These are phyloP conservation scores for Bothriochloa decipiens DNA, from an alignment of 176 grass and related monocot genomes.

Conservation along the genomic window DNA sequence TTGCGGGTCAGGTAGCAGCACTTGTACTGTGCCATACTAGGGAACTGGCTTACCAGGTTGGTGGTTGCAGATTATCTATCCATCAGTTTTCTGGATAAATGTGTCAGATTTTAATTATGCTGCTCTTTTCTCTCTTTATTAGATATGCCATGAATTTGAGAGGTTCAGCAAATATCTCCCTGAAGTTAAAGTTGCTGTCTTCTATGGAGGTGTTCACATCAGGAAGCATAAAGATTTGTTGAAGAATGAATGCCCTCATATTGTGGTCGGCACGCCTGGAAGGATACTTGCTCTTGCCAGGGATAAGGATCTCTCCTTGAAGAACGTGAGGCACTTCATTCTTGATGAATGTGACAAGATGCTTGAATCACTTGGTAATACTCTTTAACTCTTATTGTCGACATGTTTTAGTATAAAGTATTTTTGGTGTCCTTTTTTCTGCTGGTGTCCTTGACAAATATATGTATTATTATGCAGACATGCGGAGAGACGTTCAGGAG, in stretches of 20 bases:
- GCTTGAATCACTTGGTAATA: constrained; percentile 95
- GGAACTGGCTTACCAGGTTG: constrained; percentile 93
- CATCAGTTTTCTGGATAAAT: background rate
- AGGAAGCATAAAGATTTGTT: constrained; percentile 90
- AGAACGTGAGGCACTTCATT: constrained; percentile 99
- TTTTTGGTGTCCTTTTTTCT: background rate
- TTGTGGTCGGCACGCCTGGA: constrained; percentile 87
- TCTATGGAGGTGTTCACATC: constrained; percentile 97
- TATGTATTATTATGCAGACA: constrained; percentile 65
- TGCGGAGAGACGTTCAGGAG: constrained; percentile 98
- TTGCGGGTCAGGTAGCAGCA: constrained; percentile 84
- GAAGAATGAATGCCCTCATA: constrained; percentile 99
- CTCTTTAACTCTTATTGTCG: background rate
- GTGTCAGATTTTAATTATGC: background rate
- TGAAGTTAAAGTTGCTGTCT: constrained; percentile 95
- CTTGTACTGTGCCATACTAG: constrained; percentile 94
- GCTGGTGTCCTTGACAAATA: background rate
- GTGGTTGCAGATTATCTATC: background rate
- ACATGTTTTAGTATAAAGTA: background rate
- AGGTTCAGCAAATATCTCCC: constrained; percentile 93
- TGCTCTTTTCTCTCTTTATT: constrained; percentile 19
- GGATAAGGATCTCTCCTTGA: constrained; percentile 93
- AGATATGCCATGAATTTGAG: constrained; percentile 99
- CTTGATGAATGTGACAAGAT: constrained; percentile 99
- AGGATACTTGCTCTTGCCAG: constrained; percentile 74